These are phyloP conservation scores for Verbascum thapsus DNA, from an alignment of 257 asterid species.

Conservation along the genomic window DNA sequence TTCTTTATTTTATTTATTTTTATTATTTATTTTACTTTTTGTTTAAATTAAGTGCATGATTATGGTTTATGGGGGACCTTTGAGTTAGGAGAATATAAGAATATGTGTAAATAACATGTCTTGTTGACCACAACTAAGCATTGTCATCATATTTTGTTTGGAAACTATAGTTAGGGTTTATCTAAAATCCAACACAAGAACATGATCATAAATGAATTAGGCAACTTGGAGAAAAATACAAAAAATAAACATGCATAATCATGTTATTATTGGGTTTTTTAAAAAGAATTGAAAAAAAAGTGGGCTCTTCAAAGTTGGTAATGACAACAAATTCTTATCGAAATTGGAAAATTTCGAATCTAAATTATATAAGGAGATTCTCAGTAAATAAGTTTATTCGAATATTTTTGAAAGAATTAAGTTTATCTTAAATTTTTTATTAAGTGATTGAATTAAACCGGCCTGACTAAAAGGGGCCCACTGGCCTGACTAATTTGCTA, in stretches of 20 bases:
- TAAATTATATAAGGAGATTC: too few species aligned
- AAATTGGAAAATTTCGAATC: too few species aligned
- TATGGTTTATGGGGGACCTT: constrained; percentile 22
- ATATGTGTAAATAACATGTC: constrained; percentile 17
- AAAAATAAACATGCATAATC: neutral
- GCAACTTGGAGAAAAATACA: neutral
- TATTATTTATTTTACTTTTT: constrained; percentile 14
- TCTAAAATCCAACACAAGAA: neutral
- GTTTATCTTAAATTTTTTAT: too few species aligned
- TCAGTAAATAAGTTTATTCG: too few species aligned
- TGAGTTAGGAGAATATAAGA: constrained; percentile 2
- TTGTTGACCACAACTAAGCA: constrained; percentile 11
- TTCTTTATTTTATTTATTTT: too few species aligned
- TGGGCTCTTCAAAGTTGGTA: too few species aligned
- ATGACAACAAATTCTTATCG: too few species aligned
- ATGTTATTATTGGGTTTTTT: neutral
- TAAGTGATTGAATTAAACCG: too few species aligned
- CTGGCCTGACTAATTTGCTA: too few species aligned
- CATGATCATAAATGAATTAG: neutral
- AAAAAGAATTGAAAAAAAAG: too few species aligned
- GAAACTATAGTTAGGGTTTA: neutral
- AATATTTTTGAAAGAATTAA: too few species aligned
- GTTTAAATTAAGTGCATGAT: constrained; percentile 33
- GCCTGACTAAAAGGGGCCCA: too few species aligned
- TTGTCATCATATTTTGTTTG: constrained; percentile 13